A percentile compares a stretch with the other conserved stretches of the same genome.
phyloP scores from a whole-genome alignment of 805 yeast genomes.

The Scheffersomyces coipomensis region DNA sequence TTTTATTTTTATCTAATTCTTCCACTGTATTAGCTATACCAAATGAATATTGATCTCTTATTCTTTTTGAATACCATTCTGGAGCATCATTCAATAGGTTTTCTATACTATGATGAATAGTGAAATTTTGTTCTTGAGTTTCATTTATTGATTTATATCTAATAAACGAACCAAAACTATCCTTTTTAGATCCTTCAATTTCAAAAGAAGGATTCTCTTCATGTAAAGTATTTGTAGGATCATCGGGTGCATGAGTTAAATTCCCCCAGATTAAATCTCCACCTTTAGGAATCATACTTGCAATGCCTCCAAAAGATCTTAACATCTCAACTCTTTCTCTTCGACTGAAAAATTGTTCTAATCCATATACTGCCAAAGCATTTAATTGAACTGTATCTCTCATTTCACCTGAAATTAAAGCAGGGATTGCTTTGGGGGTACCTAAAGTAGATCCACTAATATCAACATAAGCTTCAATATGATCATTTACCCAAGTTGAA shows the following conservation, averaged over 20 bases:
- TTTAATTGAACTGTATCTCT: conserved; percentile 94
- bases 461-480: conserved; percentile 79
- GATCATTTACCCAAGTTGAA: conserved; percentile 76
- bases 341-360: conserved; percentile 90
- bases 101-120: conserved; percentile 68
- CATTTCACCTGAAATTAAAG: conserved; percentile 96
- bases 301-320: conserved; percentile 88
- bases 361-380: conserved; percentile 87
- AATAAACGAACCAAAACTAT: conserved; percentile 67
- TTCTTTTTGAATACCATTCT: conserved; percentile 68
- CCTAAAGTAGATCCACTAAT: conserved; percentile 90
- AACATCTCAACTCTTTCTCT: conserved; percentile 85
- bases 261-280: conserved; percentile 90
- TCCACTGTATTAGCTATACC: conserved; percentile 64
- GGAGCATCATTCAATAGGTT: conserved; percentile 66
- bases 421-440: conserved; percentile 91
- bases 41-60: conserved; percentile 68
- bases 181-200: conserved; percentile 26
- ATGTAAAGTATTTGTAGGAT: conserved; percentile 37
- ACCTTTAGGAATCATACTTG: conserved; percentile 96
- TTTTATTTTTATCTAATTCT: conserved; percentile 64
- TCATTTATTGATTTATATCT: conserved; percentile 46
- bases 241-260: conserved; percentile 67
- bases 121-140: conserved; percentile 50
- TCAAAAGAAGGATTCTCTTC: conserved; percentile 12